Conservation (phyloP, 345 rosid species). For the Fremontodendron californicum region DNA sequence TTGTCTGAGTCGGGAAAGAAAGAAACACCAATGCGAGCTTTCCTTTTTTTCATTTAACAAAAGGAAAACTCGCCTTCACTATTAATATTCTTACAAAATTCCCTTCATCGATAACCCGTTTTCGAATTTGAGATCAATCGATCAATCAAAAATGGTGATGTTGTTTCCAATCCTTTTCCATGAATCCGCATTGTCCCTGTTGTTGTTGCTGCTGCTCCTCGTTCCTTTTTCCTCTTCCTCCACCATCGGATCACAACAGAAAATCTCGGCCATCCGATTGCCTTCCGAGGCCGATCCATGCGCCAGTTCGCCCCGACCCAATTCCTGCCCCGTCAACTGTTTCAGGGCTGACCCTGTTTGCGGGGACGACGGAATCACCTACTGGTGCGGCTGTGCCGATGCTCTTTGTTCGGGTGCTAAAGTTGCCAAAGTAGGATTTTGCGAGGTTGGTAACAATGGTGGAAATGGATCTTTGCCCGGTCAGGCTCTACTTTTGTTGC, state of each 20-base stretch:
- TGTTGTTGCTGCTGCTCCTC: background rate
- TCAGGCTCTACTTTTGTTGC: conserved; percentile 84
- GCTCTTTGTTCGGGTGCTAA: conserved; percentile 65
- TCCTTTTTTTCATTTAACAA: background rate
- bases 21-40: background rate
- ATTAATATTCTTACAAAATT: background rate
- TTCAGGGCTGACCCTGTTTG: conserved; percentile 89
- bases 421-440: conserved; percentile 66
- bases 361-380: conserved; percentile 77
- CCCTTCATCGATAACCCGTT: too few relatives aligned
- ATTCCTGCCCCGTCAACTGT: conserved; percentile 77
- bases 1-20: background rate
- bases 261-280: conserved; percentile 27
- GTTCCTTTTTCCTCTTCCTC: conserved; percentile 11
- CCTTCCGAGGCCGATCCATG: conserved; percentile 21
- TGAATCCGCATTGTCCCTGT: background rate
- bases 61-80: conserved; percentile 2
- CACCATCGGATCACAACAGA: background rate
- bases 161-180: background rate
- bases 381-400: conserved; percentile 96
- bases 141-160: background rate
- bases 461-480: conserved; percentile 72
- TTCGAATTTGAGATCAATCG: background rate
- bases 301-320: conserved; percentile 8
- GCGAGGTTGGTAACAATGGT: conserved; percentile 63